These are phyloP conservation scores for Ochromonas danica DNA, from an alignment of 108 stramenopile species.

Conservation along the genomic window DNA sequence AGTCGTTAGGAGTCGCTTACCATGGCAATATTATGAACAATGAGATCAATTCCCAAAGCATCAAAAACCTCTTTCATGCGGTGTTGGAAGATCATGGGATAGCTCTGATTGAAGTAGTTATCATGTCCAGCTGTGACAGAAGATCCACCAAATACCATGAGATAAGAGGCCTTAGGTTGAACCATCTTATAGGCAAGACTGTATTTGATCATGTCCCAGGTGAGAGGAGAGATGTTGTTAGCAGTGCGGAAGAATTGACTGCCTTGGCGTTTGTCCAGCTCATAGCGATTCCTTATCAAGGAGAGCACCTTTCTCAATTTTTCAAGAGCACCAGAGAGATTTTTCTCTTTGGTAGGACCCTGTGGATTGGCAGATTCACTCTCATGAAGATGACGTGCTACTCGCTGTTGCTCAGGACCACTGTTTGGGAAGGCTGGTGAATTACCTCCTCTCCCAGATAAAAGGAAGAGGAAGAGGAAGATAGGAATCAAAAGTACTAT, in stretches of 20 bases:
- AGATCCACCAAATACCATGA: slow-evolving; percentile 35
- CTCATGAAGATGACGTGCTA: too few species aligned
- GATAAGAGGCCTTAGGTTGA: not conserved
- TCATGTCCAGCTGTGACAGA: slow-evolving; percentile 32
- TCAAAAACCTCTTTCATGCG: not conserved
- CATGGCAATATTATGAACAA: slow-evolving; percentile 33
- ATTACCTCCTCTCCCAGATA: too few species aligned
- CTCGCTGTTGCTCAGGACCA: too few species aligned
- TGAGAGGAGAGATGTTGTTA: not conserved
- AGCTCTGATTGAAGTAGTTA: slow-evolving; percentile 26
- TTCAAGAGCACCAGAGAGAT: slow-evolving; percentile 4
- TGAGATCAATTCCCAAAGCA: slow-evolving; percentile 2
- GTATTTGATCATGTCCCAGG: slow-evolving; percentile 17
- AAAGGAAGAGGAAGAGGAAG: too few species aligned
- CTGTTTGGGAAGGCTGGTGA: too few species aligned
- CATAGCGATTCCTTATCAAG: slow-evolving; percentile 18
- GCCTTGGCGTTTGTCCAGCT: not conserved
- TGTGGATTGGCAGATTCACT: too few species aligned
- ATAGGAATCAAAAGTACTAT: too few species aligned
- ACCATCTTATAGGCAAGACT: slow-evolving; percentile 19
- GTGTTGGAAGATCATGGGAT: slow-evolving; percentile 4
- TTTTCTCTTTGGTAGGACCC: too few species aligned
- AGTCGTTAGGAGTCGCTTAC: too few species aligned
- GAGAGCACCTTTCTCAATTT: slow-evolving; percentile 1
- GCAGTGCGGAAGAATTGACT: slow-evolving; percentile 5